A percentile compares a stretch with the other conserved stretches of the same genome.
Evolutionary conservation across 2,329 filamentous ascomycete species (phyloP).

Genomic region (Sclerotinia sclerotiorum): DNA sequence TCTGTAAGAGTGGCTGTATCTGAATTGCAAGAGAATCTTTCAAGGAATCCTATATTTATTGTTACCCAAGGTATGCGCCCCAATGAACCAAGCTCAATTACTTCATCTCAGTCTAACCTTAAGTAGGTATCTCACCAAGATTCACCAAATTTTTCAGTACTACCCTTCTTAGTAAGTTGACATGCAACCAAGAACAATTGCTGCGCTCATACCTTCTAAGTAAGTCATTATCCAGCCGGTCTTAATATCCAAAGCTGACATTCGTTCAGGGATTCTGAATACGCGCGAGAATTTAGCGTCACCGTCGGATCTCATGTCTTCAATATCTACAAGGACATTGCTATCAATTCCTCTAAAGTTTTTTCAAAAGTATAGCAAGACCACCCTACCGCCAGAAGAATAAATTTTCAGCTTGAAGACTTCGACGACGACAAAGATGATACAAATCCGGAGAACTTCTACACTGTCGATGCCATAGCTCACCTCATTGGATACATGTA

Average conservation of each 20-base stretch:
- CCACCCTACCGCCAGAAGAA: neutral
- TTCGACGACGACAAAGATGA: neutral
- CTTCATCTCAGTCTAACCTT: neutral
- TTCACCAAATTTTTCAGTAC: neutral
- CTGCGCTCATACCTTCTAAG: neutral
- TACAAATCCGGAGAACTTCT: neutral
- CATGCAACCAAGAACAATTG: neutral
- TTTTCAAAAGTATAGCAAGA: neutral
- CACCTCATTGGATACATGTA: neutral
- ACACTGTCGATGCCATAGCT: neutral
- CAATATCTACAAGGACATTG: neutral
- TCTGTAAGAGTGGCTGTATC: neutral
- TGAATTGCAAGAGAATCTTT: neutral
- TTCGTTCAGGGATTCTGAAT: no score
- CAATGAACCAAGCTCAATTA: neutral
- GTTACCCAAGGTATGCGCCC: neutral
- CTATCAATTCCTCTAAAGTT: neutral
- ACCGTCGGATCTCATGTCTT: neutral
- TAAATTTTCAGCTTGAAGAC: neutral
- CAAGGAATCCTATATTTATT: neutral
- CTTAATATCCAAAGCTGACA: neutral
- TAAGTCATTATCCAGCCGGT: neutral
- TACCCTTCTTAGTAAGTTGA: neutral
- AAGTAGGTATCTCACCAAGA: neutral
- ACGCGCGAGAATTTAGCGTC: neutral